Percentiles rank a stretch among this genome's conserved stretches.
phyloP scores from a whole-genome alignment of 2,329 filamentous ascomycete genomes.

The Penicillium glabrum region DNA sequence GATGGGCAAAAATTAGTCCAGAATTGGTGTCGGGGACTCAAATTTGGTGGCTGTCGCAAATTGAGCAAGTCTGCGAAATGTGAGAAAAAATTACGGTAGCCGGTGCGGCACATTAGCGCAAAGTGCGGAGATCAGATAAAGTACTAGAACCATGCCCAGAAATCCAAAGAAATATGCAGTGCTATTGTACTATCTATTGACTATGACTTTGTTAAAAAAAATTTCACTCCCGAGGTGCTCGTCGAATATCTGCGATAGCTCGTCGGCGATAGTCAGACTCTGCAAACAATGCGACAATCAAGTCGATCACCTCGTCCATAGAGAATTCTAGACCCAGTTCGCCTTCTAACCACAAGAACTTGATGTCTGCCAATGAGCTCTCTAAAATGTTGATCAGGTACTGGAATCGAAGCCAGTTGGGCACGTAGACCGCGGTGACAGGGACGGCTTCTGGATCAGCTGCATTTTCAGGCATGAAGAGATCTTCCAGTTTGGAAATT shows the following conservation, averaged over 20 bases:
- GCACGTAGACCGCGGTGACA: slow-evolving; percentile 63
- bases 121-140: slow-evolving; percentile 32
- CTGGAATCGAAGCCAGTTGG: slow-evolving; percentile 65
- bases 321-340: slow-evolving; percentile 63
- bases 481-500: slow-evolving; percentile 55
- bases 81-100: slow-evolving; percentile 42
- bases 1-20: slow-evolving; percentile 13
- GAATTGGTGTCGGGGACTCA: slow-evolving; percentile 13
- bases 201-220: background rate
- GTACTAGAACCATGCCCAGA: background rate
- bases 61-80: slow-evolving; percentile 27
- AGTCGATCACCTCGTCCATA: slow-evolving; percentile 60
- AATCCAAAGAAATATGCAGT: background rate
- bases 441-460: slow-evolving; percentile 39
- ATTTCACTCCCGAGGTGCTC: slow-evolving; percentile 21
- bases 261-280: slow-evolving; percentile 59
- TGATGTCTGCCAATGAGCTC: slow-evolving; percentile 63
- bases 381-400: slow-evolving; percentile 65
- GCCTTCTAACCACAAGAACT: slow-evolving; percentile 65
- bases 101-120: slow-evolving; percentile 42
- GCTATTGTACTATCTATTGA: too few relatives aligned
- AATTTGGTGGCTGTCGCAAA: slow-evolving; percentile 27
- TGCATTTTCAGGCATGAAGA: slow-evolving; percentile 52
- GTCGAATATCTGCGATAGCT: slow-evolving; percentile 59
- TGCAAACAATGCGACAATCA: slow-evolving; percentile 65